phyloP scores from a whole-genome alignment of 2,329 filamentous ascomycete genomes.

The Aspergillus caelatus region DNA sequence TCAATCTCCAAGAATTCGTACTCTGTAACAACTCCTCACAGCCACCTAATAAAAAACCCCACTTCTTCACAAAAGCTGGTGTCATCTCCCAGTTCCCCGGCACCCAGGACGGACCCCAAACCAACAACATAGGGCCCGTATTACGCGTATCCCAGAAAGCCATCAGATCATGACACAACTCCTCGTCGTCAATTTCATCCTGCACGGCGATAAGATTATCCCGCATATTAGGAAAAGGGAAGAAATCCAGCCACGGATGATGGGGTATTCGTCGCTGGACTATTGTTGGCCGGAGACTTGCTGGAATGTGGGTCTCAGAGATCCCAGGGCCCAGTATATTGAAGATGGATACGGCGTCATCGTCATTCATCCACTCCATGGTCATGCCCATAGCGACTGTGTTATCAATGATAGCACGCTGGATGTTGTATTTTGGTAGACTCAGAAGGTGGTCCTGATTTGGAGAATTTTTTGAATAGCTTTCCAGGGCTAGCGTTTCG shows the following conservation, averaged over 20 bases:
- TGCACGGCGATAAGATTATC: slow-evolving; percentile 41
- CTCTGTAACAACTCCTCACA: slow-evolving; percentile 28
- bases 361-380: slow-evolving; percentile 17
- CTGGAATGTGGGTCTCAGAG: slow-evolving; percentile 18
- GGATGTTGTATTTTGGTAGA: slow-evolving; percentile 39
- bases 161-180: slow-evolving; percentile 42
- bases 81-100: slow-evolving; percentile 53
- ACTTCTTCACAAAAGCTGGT: slow-evolving; percentile 50
- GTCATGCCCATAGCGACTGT: slow-evolving; percentile 30
- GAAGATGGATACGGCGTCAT: slow-evolving; percentile 31
- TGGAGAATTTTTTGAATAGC: slow-evolving; percentile 3
- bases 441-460: slow-evolving; percentile 28
- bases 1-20: slow-evolving; percentile 31
- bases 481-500: background rate
- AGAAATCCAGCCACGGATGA: slow-evolving; percentile 43
- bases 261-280: slow-evolving; percentile 42
- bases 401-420: slow-evolving; percentile 35
- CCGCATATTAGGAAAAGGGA: slow-evolving; percentile 37
- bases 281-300: slow-evolving; percentile 37
- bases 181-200: slow-evolving; percentile 18
- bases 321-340: background rate
- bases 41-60: slow-evolving; percentile 36
- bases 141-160: slow-evolving; percentile 32
- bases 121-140: slow-evolving; percentile 36
- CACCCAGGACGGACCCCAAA: slow-evolving; percentile 55